Evolutionary conservation across 2,329 filamentous ascomycete species (phyloP).

Genomic region (Venturia aucupariae): DNA sequence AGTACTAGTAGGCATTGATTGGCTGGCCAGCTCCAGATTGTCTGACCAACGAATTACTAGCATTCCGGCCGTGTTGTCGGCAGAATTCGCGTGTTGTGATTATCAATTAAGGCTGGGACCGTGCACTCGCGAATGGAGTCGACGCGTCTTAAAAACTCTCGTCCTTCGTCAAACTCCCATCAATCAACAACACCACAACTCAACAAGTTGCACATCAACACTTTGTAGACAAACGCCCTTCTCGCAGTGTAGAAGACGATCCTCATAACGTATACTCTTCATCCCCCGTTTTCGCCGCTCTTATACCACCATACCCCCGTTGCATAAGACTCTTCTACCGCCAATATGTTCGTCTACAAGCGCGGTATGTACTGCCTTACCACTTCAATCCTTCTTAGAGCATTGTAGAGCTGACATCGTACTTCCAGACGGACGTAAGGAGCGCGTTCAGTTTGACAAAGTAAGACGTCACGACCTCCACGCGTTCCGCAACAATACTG

Average conservation of each 20-base stretch:
- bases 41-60: not conserved
- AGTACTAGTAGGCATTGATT: not conserved
- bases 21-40: not conserved
- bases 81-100: constrained; percentile 1
- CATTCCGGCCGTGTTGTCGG: not conserved
- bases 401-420: constrained; percentile 10
- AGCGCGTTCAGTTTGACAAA: constrained; percentile 99
- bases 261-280: not conserved
- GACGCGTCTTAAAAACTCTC: not conserved
- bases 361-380: constrained; percentile 39
- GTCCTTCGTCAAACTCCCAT: too few relatives aligned
- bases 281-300: not conserved
- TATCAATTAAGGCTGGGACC: not conserved
- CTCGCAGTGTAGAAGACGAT: not conserved
- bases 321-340: not conserved
- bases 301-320: too few relatives aligned
- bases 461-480: constrained; percentile 52
- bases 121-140: not conserved
- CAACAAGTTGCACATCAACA: not conserved
- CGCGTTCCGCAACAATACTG: not conserved
- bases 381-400: constrained; percentile 12
- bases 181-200: not conserved
- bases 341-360: constrained; percentile 54
- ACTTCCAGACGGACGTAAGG: constrained; percentile 84
- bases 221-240: not conserved